phyloP scores from a whole-genome alignment of 208 protist genomes.

The Acanthamoeba divionensis region DNA sequence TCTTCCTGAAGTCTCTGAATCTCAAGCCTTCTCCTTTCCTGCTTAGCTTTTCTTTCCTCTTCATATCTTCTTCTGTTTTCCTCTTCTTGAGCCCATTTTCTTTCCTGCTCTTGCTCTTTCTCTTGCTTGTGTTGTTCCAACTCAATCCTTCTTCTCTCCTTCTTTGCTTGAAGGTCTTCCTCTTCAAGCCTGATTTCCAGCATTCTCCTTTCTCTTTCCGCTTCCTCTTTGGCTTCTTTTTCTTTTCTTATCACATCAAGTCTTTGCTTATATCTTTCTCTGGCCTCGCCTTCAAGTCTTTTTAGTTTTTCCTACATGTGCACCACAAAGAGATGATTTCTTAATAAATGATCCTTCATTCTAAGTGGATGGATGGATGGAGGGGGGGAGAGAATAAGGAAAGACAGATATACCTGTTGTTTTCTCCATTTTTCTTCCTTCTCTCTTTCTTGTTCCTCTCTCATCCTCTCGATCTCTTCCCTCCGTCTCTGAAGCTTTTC shows the following conservation, averaged over 20 bases:
- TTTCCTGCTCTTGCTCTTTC: neutral
- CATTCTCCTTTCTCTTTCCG: neutral
- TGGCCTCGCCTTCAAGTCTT: conserved; percentile 44
- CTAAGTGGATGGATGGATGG: neutral
- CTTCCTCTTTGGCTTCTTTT: too few relatives aligned
- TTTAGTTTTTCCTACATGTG: conserved; percentile 36
- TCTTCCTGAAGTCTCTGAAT: conserved; percentile 2
- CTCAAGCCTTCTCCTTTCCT: neutral
- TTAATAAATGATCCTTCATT: neutral
- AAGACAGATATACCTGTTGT: neutral
- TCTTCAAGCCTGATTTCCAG: neutral
- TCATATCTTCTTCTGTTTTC: neutral
- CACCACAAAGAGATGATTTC: neutral
- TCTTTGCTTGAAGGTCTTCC: neutral
- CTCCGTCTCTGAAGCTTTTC: neutral
- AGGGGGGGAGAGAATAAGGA: neutral
- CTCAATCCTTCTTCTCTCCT: neutral
- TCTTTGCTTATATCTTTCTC: neutral
- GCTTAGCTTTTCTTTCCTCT: neutral
- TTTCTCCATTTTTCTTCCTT: conserved; percentile 51
- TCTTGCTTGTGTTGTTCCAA: neutral
- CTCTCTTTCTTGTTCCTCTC: conserved; percentile 14
- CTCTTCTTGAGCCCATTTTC: neutral
- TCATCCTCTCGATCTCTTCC: conserved; percentile 11
- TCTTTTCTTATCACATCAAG: neutral